A percentile compares a stretch with the other conserved stretches of the same genome.
phyloP scores from a whole-genome alignment of 192 early-diverging fungal genomes.

The Spinellus fusiger region DNA sequence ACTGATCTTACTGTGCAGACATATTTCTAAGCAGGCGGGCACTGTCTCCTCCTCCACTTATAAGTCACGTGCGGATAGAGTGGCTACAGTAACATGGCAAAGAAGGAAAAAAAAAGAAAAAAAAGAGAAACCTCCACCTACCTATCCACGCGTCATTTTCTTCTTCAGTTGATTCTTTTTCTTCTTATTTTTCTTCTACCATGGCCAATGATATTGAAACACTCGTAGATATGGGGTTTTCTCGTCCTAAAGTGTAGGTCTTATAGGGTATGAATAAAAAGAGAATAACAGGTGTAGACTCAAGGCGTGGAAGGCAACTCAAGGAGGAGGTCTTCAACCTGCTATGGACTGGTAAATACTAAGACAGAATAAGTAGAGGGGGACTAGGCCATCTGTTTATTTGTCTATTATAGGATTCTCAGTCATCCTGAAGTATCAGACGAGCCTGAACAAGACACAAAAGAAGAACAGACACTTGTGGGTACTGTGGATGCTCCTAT shows the following conservation, averaged over 20 bases:
- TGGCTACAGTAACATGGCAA: not conserved
- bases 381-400: not conserved
- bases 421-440: constrained; percentile 69
- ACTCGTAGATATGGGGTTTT: constrained; percentile 66
- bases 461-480: no score
- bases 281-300: constrained; percentile 6
- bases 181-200: not conserved
- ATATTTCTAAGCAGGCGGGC: not conserved
- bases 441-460: constrained; percentile 49
- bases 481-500: constrained; percentile 14
- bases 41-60: not conserved
- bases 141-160: not conserved
- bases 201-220: constrained; percentile 48
- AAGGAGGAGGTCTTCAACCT: constrained; percentile 71
- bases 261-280: not conserved
- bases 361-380: not conserved
- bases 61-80: not conserved
- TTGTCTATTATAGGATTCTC: constrained; percentile 47
- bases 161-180: not conserved
- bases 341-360: constrained; percentile 76
- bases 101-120: not conserved
- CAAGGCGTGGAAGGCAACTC: constrained; percentile 62
- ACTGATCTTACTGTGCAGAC: not conserved
- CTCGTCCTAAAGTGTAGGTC: constrained; percentile 52
- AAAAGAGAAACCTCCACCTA: not conserved